Percentiles rank a stretch among this genome's conserved stretches.
These are phyloP conservation scores for Lasiosphaeria miniovina DNA, from an alignment of 495 filamentous ascomycete genomes.

Conservation along the genomic window DNA sequence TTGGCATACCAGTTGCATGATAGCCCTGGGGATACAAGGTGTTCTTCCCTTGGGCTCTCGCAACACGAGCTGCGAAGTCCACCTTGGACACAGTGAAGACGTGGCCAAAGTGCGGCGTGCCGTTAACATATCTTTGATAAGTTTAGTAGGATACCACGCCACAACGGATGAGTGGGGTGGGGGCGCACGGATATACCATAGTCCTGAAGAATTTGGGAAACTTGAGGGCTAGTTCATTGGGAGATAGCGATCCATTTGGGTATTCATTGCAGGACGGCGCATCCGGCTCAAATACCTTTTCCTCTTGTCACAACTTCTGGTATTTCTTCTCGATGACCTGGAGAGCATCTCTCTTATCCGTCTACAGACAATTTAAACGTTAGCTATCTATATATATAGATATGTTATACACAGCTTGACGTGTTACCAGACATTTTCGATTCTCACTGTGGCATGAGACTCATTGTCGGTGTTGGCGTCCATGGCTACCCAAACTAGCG, in stretches of 20 bases:
- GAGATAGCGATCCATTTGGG: constrained; percentile 2
- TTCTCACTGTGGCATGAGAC: neutral
- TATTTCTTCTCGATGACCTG: constrained; percentile 1
- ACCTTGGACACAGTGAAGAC: constrained; percentile 13
- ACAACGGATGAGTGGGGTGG: no score
- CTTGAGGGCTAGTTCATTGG: neutral
- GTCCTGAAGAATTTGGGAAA: constrained; percentile 13
- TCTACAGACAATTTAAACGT: constrained; percentile 1
- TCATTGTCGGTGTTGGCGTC: no score
- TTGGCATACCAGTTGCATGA: constrained; percentile 96
- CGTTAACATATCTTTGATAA: constrained; percentile 3
- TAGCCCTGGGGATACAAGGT: constrained; percentile 86
- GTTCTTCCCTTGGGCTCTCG: constrained; percentile 84
- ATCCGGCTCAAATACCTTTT: constrained; percentile 2
- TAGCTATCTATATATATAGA: neutral
- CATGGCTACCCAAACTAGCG: no score
- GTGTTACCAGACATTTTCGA: neutral
- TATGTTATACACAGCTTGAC: neutral
- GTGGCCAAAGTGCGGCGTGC: constrained; percentile 7
- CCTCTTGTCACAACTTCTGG: neutral
- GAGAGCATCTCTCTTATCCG: constrained; percentile 11
- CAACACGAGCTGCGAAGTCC: constrained; percentile 81
- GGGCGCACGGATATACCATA: constrained; percentile 10
- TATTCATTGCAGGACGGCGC: neutral
- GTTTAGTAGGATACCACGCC: neutral